phyloP scores from a whole-genome alignment of 179 eudicot species.

The Camellia oleifera region DNA sequence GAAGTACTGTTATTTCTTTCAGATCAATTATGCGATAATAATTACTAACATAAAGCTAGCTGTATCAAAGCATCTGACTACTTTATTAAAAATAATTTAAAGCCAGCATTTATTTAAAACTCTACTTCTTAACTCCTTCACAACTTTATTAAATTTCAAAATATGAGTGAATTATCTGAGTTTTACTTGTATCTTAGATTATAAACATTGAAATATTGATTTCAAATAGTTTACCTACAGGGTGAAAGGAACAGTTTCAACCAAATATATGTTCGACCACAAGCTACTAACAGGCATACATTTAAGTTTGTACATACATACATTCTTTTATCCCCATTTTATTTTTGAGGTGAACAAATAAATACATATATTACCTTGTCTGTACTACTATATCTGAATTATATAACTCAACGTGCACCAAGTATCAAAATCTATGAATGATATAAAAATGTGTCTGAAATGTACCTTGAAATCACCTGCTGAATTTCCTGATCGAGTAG shows the following conservation, averaged over 20 bases:
- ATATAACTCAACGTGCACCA: not conserved
- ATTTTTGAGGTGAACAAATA: not conserved
- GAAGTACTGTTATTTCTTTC: not conserved
- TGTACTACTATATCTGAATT: not conserved
- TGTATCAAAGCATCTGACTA: not conserved
- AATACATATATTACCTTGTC: not conserved
- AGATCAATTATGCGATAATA: not conserved
- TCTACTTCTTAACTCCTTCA: not conserved
- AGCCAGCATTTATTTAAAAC: not conserved
- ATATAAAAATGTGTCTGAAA: constrained; percentile 14
- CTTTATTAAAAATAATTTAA: not conserved
- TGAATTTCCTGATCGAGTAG: constrained; percentile 9
- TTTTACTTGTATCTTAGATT: not conserved
- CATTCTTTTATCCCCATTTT: not conserved
- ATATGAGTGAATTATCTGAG: not conserved
- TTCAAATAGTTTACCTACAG: not conserved
- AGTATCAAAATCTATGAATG: constrained; percentile 5
- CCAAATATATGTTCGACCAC: not conserved
- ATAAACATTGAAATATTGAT: not conserved
- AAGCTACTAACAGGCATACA: not conserved
- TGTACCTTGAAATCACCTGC: constrained; percentile 63
- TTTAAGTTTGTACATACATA: not conserved
- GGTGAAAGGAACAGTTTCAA: not conserved
- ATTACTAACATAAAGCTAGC: not conserved
- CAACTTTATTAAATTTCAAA: not conserved